phyloP scores from a whole-genome alignment of 345 rosid genomes.

The Brassica juncea region DNA sequence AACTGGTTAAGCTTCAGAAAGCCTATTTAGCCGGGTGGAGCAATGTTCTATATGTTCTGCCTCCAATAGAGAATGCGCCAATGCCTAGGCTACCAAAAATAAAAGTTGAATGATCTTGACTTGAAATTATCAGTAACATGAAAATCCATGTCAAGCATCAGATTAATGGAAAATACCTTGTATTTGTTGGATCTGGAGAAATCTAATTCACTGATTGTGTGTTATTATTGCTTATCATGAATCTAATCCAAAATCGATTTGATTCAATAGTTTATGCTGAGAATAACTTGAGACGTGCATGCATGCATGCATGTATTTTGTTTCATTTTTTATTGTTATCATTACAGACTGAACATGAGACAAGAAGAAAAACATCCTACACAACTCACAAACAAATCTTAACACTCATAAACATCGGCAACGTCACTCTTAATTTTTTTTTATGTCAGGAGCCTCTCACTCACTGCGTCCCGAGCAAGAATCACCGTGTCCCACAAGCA shows the following conservation, averaged over 20 bases:
- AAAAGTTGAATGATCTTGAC: too few species aligned
- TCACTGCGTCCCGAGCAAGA: slow-evolving; percentile 67
- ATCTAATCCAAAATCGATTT: slow-evolving; percentile 1
- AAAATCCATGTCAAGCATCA: background rate
- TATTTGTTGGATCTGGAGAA: background rate
- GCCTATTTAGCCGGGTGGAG: too few species aligned
- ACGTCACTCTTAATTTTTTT: background rate
- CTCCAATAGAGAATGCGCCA: too few species aligned
- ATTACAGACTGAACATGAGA: background rate
- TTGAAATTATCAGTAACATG: too few species aligned
- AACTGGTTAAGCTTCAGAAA: too few species aligned
- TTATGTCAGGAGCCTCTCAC: slow-evolving; percentile 54
- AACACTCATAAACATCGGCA: slow-evolving; percentile 8
- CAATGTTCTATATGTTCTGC: too few species aligned
- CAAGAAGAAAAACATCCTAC: background rate
- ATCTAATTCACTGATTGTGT: background rate
- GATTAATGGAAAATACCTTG: background rate
- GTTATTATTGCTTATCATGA: background rate
- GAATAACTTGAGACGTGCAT: background rate
- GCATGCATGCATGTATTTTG: background rate
- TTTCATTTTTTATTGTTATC: background rate
- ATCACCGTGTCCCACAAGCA: slow-evolving; percentile 61
- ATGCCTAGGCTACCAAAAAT: too few species aligned
- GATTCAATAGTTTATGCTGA: background rate
- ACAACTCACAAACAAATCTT: slow-evolving; percentile 14